A percentile compares a stretch with the other conserved stretches of the same genome.
Evolutionary conservation across 2,329 filamentous ascomycete species (phyloP).

Genomic region (Ascochyta lentis): DNA sequence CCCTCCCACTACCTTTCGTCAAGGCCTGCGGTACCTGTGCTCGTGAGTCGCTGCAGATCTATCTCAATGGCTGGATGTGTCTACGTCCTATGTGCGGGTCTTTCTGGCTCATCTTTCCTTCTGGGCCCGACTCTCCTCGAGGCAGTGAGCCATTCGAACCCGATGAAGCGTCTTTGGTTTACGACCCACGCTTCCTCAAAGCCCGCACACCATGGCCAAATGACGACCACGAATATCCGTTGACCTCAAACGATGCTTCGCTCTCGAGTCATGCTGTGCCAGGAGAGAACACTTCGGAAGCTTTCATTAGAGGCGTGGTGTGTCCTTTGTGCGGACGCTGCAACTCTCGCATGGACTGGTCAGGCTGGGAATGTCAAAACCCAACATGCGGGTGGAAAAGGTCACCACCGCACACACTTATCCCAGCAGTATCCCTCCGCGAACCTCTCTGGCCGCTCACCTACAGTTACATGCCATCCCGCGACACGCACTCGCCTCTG

Average conservation of each 20-base stretch:
- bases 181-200: slow-evolving; percentile 64
- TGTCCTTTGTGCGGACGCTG: slow-evolving; percentile 70
- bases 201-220: slow-evolving; percentile 57
- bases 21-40: slow-evolving; percentile 48
- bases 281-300: slow-evolving; percentile 57
- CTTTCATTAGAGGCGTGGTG: slow-evolving; percentile 68
- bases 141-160: slow-evolving; percentile 35
- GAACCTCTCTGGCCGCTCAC: slow-evolving; percentile 49
- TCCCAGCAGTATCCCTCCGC: slow-evolving; percentile 37
- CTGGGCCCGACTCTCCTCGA: not conserved
- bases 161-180: slow-evolving; percentile 53
- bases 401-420: slow-evolving; percentile 36
- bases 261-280: slow-evolving; percentile 46
- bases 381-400: slow-evolving; percentile 58
- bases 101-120: slow-evolving; percentile 60
- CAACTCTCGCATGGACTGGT: slow-evolving; percentile 66
- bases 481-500: slow-evolving; percentile 36
- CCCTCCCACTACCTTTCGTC: slow-evolving; percentile 39
- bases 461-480: slow-evolving; percentile 41
- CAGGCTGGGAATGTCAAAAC: slow-evolving; percentile 66
- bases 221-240: slow-evolving; percentile 46
- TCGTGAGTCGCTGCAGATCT: slow-evolving; percentile 46
- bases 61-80: slow-evolving; percentile 64
- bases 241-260: slow-evolving; percentile 32
- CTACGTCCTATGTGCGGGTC: slow-evolving; percentile 57